Evolutionary conservation across 2,329 filamentous ascomycete genomes (phyloP).

Genomic region (Verticillium alfalfae): DNA sequence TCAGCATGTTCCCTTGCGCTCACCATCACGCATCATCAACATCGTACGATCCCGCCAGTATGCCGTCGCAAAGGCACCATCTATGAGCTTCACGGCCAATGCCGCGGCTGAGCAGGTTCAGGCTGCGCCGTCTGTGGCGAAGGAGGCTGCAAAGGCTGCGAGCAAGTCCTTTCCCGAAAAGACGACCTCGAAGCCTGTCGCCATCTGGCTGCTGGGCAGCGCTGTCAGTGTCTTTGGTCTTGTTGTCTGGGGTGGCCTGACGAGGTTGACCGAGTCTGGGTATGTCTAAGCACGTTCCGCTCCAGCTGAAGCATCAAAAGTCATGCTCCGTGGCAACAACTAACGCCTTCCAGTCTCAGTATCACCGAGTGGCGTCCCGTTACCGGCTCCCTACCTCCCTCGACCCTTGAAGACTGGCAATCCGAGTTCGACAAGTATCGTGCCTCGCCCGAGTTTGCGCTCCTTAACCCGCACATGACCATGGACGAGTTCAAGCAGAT

Average conservation of each 20-base stretch:
- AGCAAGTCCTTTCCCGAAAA: constrained; percentile 50
- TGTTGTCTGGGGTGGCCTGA: constrained; percentile 90
- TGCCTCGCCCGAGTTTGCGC: constrained; percentile 84
- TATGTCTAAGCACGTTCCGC: constrained; percentile 34
- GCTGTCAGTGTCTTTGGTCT: constrained; percentile 95
- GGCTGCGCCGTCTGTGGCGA: constrained; percentile 1
- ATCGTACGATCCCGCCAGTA: constrained; percentile 31
- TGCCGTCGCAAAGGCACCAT: constrained; percentile 24
- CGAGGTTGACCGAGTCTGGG: constrained; percentile 93
- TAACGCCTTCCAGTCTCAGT: constrained; percentile 59
- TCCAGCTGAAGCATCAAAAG: background rate
- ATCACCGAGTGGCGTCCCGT: constrained; percentile 99
- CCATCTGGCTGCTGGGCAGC: constrained; percentile 88
- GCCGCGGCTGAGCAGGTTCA: constrained; percentile 4
- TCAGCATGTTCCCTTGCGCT: constrained; percentile 17
- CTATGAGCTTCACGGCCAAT: constrained; percentile 17
- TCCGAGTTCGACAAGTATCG: constrained; percentile 90
- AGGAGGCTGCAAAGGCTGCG: constrained; percentile 9
- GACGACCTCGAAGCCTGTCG: constrained; percentile 69
- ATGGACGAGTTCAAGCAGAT: constrained; percentile 96
- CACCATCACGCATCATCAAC: constrained; percentile 32
- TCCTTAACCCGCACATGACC: constrained; percentile 89
- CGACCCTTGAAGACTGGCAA: constrained; percentile 77
- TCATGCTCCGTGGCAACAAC: background rate
- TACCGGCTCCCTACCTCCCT: constrained; percentile 82